These are phyloP conservation scores for Paradendryphiella salina DNA, from an alignment of 2,329 filamentous ascomycete genomes.

Conservation along the genomic window DNA sequence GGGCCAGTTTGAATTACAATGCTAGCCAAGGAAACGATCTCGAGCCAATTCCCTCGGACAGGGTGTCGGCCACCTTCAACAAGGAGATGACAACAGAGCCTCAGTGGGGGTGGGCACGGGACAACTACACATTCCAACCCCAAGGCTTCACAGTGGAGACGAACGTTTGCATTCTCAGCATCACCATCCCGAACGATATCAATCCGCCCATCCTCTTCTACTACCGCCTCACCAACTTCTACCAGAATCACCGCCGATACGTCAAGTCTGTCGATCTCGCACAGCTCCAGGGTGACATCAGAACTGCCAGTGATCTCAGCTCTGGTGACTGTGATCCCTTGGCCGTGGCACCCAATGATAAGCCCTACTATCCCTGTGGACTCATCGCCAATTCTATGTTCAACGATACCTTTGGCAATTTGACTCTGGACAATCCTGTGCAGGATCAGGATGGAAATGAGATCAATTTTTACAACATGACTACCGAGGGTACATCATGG, in stretches of 20 bases:
- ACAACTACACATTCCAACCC: conserved; percentile 45
- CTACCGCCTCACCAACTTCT: conserved; percentile 96
- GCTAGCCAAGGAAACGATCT: conserved; percentile 40
- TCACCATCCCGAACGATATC: conserved; percentile 78
- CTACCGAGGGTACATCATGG: conserved; percentile 81
- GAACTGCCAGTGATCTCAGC: conserved; percentile 63
- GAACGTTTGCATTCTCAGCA: conserved; percentile 70
- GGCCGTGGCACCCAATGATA: conserved; percentile 45
- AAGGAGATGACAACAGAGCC: conserved; percentile 45
- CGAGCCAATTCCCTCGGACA: conserved; percentile 57
- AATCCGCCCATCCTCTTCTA: conserved; percentile 85
- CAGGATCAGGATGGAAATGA: conserved; percentile 42
- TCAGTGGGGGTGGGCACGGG: conserved; percentile 39
- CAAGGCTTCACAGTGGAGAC: conserved; percentile 38
- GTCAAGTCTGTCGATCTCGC: conserved; percentile 84
- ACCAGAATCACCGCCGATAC: conserved; percentile 97
- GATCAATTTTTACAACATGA: conserved; percentile 70
- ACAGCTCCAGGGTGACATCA: conserved; percentile 75
- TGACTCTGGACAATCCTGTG: conserved; percentile 62
- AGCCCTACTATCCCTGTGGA: conserved; percentile 90
- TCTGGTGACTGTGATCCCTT: conserved; percentile 77
- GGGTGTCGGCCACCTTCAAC: conserved; percentile 74
- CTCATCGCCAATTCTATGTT: conserved; percentile 96
- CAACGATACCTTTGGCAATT: conserved; percentile 82
- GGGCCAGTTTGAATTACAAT: conserved; percentile 23